phyloP scores from a whole-genome alignment of 148 eudicot species.

The Rhododendron kiyosumense region DNA sequence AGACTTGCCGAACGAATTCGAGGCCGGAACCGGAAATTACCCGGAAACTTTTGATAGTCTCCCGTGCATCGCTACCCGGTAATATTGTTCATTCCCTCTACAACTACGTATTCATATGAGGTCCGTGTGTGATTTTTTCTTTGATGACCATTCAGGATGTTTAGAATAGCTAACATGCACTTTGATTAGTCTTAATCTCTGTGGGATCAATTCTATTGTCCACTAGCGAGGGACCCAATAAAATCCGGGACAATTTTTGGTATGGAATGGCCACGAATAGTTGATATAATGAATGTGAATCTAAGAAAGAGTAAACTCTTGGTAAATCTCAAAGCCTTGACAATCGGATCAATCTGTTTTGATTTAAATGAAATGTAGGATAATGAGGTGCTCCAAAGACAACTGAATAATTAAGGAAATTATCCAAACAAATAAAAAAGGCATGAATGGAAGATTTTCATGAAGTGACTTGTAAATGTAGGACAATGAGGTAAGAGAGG shows the following conservation, averaged over 20 bases:
- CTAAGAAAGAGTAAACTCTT: no score
- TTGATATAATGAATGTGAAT: no score
- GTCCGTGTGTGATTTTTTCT: no score
- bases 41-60: neutral
- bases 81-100: neutral
- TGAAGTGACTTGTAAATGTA: slow-evolving; percentile 4
- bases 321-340: neutral
- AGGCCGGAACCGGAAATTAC: neutral
- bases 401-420: neutral
- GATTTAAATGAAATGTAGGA: neutral
- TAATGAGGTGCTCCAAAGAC: neutral
- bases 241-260: no score
- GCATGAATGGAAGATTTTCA: neutral
- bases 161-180: no score
- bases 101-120: neutral
- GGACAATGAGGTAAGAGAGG: neutral
- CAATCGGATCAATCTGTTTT: neutral
- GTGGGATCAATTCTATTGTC: no score
- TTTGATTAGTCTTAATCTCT: no score
- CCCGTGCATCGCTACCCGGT: neutral
- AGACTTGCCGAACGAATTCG: neutral
- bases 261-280: neutral
- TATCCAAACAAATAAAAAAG: neutral
- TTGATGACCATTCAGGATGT: no score
- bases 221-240: no score